These are phyloP conservation scores for Candida railenensis DNA, from an alignment of 805 yeast genomes.

Conservation along the genomic window DNA sequence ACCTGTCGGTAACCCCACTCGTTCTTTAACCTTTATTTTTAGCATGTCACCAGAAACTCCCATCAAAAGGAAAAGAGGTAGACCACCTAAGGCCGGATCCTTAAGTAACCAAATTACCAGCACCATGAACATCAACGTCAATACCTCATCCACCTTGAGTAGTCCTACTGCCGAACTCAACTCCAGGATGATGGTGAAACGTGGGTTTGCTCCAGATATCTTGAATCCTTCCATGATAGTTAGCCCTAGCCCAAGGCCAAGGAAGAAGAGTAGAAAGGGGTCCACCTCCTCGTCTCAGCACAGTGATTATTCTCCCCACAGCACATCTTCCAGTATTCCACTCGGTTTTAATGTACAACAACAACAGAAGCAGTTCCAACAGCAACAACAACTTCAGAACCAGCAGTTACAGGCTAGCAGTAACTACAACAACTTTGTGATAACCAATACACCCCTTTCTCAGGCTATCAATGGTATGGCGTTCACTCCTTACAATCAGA, in stretches of 20 bases:
- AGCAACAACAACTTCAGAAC: not conserved
- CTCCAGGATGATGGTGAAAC: constrained; percentile 34
- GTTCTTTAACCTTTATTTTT: no score
- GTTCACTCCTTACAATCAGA: constrained; percentile 19
- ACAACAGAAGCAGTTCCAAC: not conserved
- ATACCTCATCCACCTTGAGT: constrained; percentile 33
- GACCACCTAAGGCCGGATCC: constrained; percentile 45
- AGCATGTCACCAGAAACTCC: constrained; percentile 15
- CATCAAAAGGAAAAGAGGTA: constrained; percentile 41
- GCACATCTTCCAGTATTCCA: not conserved
- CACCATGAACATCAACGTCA: constrained; percentile 40
- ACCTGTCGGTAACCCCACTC: not conserved
- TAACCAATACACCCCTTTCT: constrained; percentile 18
- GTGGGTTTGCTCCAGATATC: constrained; percentile 40
- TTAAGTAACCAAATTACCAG: constrained; percentile 36
- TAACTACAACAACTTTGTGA: not conserved
- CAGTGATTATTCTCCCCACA: not conserved
- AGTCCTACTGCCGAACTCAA: constrained; percentile 41
- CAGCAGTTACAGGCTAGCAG: not conserved
- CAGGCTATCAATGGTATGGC: constrained; percentile 13
- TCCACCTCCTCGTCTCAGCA: constrained; percentile 1
- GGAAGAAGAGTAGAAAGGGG: constrained; percentile 12
- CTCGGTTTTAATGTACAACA: not conserved
- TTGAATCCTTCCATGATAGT: constrained; percentile 46
- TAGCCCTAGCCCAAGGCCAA: constrained; percentile 20